These are phyloP conservation scores for Fusarium sp. DNA, from an alignment of 2,329 filamentous ascomycete species.

Conservation along the genomic window DNA sequence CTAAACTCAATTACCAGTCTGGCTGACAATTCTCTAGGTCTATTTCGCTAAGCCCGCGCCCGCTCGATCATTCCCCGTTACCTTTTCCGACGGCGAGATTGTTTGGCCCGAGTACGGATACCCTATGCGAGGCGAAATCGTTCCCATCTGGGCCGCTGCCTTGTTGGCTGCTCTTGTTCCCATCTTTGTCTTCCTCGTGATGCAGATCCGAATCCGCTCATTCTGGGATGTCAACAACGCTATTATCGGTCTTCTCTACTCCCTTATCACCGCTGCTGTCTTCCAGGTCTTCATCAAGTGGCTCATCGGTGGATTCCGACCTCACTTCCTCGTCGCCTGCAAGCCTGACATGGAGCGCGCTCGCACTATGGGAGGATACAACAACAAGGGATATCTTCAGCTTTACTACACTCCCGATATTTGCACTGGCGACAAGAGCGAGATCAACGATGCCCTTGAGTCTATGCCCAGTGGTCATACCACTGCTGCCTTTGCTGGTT, in stretches of 20 bases:
- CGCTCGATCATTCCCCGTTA: conserved; percentile 76
- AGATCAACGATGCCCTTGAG: conserved; percentile 77
- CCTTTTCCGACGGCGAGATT: conserved; percentile 74
- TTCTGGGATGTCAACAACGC: conserved; percentile 81
- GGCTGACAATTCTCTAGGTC: conserved; percentile 55
- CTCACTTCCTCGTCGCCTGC: conserved; percentile 78
- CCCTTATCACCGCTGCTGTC: conserved; percentile 76
- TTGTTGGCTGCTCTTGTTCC: conserved; percentile 74
- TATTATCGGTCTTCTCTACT: conserved; percentile 76
- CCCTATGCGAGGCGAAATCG: conserved; percentile 75
- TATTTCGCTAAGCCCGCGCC: conserved; percentile 75
- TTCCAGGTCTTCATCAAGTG: conserved; percentile 83
- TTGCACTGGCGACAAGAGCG: conserved; percentile 73
- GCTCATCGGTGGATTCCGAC: conserved; percentile 79
- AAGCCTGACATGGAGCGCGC: conserved; percentile 60
- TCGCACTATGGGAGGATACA: conserved; percentile 53
- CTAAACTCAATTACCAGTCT: neutral
- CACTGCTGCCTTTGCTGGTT: conserved; percentile 78
- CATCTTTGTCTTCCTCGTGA: conserved; percentile 72
- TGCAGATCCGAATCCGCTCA: conserved; percentile 75
- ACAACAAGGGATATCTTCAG: conserved; percentile 63
- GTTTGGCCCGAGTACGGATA: conserved; percentile 79
- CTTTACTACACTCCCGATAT: conserved; percentile 78
- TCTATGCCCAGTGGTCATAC: conserved; percentile 81
- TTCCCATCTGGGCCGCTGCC: conserved; percentile 78